Conservation (phyloP, 495 filamentous ascomycete species). For the Penicillium mononematosum region DNA sequence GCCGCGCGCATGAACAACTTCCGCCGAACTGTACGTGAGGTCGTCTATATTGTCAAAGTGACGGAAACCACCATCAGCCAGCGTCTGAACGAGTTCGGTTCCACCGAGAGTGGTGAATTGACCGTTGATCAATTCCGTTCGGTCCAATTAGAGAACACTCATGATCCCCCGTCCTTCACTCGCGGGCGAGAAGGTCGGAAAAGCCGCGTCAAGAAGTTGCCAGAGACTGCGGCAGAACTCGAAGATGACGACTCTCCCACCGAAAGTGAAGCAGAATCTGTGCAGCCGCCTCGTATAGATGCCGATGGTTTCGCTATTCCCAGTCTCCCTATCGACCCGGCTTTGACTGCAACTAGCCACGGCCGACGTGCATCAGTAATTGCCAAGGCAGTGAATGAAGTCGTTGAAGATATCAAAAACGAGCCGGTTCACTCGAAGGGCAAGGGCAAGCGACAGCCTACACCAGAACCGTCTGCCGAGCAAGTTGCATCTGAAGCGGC, state of each 20-base stretch:
- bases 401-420: constrained; percentile 24
- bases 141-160: constrained; percentile 59
- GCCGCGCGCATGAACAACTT: constrained; percentile 98
- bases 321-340: constrained; percentile 46
- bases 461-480: constrained; percentile 38
- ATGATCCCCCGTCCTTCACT: constrained; percentile 82
- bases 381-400: constrained; percentile 25
- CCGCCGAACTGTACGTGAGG: constrained; percentile 82
- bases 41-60: constrained; percentile 95
- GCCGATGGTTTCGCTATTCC: constrained; percentile 51
- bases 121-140: constrained; percentile 86
- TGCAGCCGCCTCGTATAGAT: constrained; percentile 41
- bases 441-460: constrained; percentile 33
- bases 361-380: constrained; percentile 23
- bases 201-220: constrained; percentile 40
- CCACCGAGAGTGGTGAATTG: constrained; percentile 72
- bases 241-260: constrained; percentile 37
- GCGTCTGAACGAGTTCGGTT: constrained; percentile 84
- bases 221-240: constrained; percentile 49
- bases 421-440: constrained; percentile 22
- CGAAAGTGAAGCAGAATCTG: constrained; percentile 22
- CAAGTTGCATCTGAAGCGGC: constrained; percentile 46
- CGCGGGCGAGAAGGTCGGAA: constrained; percentile 54
- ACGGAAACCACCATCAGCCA: constrained; percentile 86
- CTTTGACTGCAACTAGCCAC: constrained; percentile 29